Percentiles rank a stretch among this genome's conserved stretches.
phyloP scores from a whole-genome alignment of 441 rosid genomes.

The Populus hybrid region DNA sequence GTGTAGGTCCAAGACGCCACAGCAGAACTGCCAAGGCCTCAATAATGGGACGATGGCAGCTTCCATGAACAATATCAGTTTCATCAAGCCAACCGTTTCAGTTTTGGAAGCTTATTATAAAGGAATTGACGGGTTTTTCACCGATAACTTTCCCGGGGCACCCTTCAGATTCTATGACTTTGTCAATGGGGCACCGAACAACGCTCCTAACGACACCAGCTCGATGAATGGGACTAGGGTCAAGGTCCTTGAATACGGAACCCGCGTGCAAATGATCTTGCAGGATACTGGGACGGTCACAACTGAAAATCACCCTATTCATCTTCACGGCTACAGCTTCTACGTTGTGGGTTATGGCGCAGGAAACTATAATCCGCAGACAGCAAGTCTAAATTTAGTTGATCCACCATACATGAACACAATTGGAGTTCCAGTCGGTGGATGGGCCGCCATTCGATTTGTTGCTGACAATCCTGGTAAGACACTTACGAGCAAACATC shows the following conservation, averaged over 20 bases:
- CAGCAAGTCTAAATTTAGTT: conserved; percentile 49
- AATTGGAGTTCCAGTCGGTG: conserved; percentile 85
- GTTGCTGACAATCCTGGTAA: conserved; percentile 85
- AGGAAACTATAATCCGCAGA: conserved; percentile 59
- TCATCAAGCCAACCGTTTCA: conserved; percentile 56
- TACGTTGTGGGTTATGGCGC: conserved; percentile 71
- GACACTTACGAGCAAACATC: not conserved
- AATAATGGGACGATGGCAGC: conserved; percentile 66
- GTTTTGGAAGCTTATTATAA: conserved; percentile 71
- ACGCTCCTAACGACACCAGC: conserved; percentile 60
- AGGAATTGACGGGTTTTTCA: conserved; percentile 56
- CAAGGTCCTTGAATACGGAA: conserved; percentile 64
- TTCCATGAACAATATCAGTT: conserved; percentile 84
- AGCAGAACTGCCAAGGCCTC: conserved; percentile 51
- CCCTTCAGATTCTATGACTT: conserved; percentile 73
- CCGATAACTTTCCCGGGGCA: conserved; percentile 58
- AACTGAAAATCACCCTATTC: conserved; percentile 88
- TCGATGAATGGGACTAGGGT: conserved; percentile 67
- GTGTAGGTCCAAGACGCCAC: conserved; percentile 54
- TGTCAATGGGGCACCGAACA: conserved; percentile 80
- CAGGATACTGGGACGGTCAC: conserved; percentile 70
- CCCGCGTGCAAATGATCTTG: conserved; percentile 63
- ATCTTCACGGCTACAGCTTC: conserved; percentile 89
- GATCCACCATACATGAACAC: conserved; percentile 92
- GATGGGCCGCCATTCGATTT: conserved; percentile 87